Conservation (phyloP, 2,329 filamentous ascomycete species). For the Aaosphaeria arxii region DNA sequence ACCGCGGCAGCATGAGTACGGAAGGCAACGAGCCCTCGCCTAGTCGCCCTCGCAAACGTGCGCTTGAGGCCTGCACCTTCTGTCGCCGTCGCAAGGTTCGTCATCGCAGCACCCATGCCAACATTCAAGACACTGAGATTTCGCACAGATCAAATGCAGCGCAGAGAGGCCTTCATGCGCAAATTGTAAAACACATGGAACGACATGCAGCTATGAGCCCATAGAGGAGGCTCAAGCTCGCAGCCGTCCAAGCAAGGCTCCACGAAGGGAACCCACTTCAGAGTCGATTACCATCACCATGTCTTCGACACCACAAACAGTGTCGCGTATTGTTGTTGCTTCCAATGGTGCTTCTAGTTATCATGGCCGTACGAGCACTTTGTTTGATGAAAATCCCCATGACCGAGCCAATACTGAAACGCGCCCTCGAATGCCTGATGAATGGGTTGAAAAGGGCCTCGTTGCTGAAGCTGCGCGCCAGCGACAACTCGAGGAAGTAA, state of each 20-base stretch:
- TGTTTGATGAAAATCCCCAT: conserved; percentile 43
- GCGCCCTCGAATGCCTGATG: conserved; percentile 23
- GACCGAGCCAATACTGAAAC: conserved; percentile 13
- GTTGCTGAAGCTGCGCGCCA: conserved; percentile 49
- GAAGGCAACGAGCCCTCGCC: conserved; percentile 4
- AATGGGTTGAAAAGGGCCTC: conserved; percentile 46
- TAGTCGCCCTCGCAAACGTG: conserved; percentile 18
- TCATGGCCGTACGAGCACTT: conserved; percentile 49
- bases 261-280: not conserved
- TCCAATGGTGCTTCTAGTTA: conserved; percentile 37
- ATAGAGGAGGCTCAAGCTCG: conserved; percentile 19
- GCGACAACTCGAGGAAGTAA: conserved; percentile 50
- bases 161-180: conserved; percentile 44
- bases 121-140: conserved; percentile 7
- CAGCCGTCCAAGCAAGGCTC: conserved; percentile 14
- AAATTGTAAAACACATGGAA: conserved; percentile 47
- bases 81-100: conserved; percentile 39
- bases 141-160: conserved; percentile 47
- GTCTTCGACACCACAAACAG: not conserved
- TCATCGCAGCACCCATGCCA: not conserved
- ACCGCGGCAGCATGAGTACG: no score
- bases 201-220: conserved; percentile 44
- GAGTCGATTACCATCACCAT: conserved; percentile 1
- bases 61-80: conserved; percentile 35
- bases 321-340: not conserved